Base-by-base conservation (phyloP, 495 filamentous ascomycete genomes). In the Filosporella fistucella region DNA sequence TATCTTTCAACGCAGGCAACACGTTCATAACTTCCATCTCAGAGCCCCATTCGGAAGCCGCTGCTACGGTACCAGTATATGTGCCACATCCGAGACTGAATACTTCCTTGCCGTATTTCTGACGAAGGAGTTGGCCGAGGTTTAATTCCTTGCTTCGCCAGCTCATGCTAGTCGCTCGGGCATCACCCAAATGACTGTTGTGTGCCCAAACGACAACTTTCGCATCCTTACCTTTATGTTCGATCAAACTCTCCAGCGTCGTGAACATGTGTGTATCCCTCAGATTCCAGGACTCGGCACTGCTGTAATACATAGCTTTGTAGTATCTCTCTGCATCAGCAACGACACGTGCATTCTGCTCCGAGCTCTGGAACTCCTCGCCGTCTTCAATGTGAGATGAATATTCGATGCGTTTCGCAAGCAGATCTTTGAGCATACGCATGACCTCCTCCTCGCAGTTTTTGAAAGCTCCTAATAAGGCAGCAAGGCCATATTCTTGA, bases 191-290 rank as follows among this genome's bases (percentile, higher is more conserved):
- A 38, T 80, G 78, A 21, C 75, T 79, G 53, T 80, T 82, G 49
- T 81, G 78, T 45, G 75, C 78, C 78, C 78, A 81, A 1, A 81
- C 71, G 21, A 82, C 63, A 2, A 72, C 78, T 37, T 78, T 79
- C 23, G 64, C 47, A 4, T 61, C 57, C 25, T 46, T 16, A 30
- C 64, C 65, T 17, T 70, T 68, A 30, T 69, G 63, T 29, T 72
- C 59, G 21, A 79, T 52, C 3, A 77, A 49, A 4, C 75, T 69
- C 3, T 54, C 46, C 22, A 82, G 60, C 1, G 77, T 77, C 7
- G 77, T 64, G 42, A 80, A 77, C 76, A 80, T 80, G 52, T 82
- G 78, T 5, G 63, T 63, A 58, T 80, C 78, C 9, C 77, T 71
- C 42, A 78, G 58, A 38, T 76, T 78, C 77, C 78, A 82, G 4